These are phyloP conservation scores for Microdochium paspali DNA, from an alignment of 2,329 filamentous ascomycete species.

Conservation along the genomic window DNA sequence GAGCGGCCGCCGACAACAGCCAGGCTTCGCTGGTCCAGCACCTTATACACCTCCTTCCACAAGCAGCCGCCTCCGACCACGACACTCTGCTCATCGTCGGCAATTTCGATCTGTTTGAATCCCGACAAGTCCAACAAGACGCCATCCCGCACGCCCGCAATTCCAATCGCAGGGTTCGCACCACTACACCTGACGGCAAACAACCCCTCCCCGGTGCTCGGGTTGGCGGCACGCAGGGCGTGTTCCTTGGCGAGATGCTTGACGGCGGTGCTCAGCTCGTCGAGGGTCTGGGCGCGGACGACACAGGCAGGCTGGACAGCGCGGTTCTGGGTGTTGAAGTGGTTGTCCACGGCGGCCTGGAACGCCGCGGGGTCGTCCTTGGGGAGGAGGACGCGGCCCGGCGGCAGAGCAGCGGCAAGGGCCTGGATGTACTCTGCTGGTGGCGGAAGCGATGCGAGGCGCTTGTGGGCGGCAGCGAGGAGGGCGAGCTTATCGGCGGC, in stretches of 20 bases:
- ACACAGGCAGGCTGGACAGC: neutral
- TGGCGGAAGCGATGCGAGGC: neutral
- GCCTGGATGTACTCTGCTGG: neutral
- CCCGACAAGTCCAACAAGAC: neutral
- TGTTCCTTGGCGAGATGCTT: neutral
- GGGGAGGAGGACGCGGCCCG: neutral
- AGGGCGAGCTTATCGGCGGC: neutral
- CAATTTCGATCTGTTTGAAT: neutral
- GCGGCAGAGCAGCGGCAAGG: neutral
- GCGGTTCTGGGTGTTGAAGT: neutral
- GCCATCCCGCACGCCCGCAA: neutral
- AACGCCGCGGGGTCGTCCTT: neutral
- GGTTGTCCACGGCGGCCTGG: neutral
- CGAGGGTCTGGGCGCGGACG: neutral
- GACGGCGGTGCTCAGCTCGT: neutral
- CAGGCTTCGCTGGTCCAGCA: constrained; percentile 3
- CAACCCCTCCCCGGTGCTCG: neutral
- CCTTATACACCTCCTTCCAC: neutral
- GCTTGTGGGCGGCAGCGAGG: neutral
- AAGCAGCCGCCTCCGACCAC: neutral
- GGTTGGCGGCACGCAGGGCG: neutral
- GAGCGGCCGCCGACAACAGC: constrained; percentile 13
- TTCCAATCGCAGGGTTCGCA: neutral
- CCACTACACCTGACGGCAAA: neutral
- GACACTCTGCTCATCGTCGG: neutral